Conservation (phyloP, 2,329 filamentous ascomycete genomes). For the Xylariaceae sp. region DNA sequence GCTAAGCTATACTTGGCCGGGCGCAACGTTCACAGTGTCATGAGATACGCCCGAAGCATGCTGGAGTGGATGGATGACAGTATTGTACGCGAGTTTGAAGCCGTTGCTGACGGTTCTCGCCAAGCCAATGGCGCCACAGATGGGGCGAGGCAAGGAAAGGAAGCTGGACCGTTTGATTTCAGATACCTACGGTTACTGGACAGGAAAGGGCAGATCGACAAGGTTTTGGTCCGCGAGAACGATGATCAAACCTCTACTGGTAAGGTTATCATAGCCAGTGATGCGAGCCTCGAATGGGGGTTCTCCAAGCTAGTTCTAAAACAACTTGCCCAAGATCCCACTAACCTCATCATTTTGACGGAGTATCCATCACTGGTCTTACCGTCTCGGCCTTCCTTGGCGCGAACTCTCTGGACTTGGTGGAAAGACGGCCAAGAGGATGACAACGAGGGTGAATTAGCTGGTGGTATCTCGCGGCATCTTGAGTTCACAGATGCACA, state of each 20-base stretch:
- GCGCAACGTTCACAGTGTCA: slow-evolving; percentile 78
- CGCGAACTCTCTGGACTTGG: slow-evolving; percentile 73
- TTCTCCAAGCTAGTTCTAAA: slow-evolving; percentile 80
- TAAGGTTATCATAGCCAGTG: slow-evolving; percentile 84
- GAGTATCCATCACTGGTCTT: slow-evolving; percentile 58
- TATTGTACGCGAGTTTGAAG: slow-evolving; percentile 88
- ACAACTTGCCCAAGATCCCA: slow-evolving; percentile 67
- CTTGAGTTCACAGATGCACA: slow-evolving; percentile 59
- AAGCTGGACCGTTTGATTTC: slow-evolving; percentile 81
- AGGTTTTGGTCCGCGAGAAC: slow-evolving; percentile 50
- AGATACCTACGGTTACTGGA: slow-evolving; percentile 80
- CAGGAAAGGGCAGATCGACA: slow-evolving; percentile 72
- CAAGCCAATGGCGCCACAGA: slow-evolving; percentile 44
- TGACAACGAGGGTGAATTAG: slow-evolving; percentile 37
- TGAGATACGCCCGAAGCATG: slow-evolving; percentile 91
- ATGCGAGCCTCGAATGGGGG: slow-evolving; percentile 88
- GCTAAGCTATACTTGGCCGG: slow-evolving; percentile 77
- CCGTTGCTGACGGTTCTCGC: slow-evolving; percentile 51
- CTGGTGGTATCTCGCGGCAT: slow-evolving; percentile 55
- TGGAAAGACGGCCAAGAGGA: slow-evolving; percentile 63
- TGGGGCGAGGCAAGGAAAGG: slow-evolving; percentile 46
- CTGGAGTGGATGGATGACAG: slow-evolving; percentile 98
- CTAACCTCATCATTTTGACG: slow-evolving; percentile 83
- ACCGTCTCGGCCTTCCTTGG: slow-evolving; percentile 53
- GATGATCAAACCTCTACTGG: slow-evolving; percentile 45